phyloP scores from a whole-genome alignment of 495 filamentous ascomycete genomes.

The Aspergillus egyptiacus region DNA sequence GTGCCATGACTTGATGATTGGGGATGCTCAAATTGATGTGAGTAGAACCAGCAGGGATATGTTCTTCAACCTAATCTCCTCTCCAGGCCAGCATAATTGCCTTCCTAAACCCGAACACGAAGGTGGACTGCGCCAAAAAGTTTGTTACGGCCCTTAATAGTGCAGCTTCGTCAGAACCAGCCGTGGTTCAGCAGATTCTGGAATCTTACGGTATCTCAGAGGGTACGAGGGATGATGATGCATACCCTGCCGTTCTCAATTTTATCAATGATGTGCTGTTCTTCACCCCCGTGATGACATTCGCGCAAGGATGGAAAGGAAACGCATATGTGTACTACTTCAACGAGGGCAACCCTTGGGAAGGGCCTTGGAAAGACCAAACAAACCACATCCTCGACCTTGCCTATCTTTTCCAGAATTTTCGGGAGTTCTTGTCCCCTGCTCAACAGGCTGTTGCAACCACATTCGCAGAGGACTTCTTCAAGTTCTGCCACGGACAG shows the following conservation, averaged over 20 bases:
- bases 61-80: background rate
- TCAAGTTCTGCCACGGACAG: constrained; percentile 39
- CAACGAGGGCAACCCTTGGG: constrained; percentile 45
- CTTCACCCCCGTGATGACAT: constrained; percentile 30
- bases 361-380: constrained; percentile 37
- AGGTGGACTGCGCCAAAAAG: constrained; percentile 25
- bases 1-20: constrained; percentile 40
- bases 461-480: constrained; percentile 38
- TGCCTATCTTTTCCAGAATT: constrained; percentile 45
- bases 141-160: constrained; percentile 25
- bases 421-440: constrained; percentile 28
- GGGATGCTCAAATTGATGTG: constrained; percentile 39
- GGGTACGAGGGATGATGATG: constrained; percentile 27
- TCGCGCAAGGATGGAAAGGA: constrained; percentile 27
- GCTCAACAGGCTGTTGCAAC: constrained; percentile 25
- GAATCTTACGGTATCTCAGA: constrained; percentile 24
- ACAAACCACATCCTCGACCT: constrained; percentile 42
- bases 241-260: constrained; percentile 27
- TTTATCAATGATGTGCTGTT: constrained; percentile 37
- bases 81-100: constrained; percentile 28
- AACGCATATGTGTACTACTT: constrained; percentile 44
- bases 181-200: constrained; percentile 23
- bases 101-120: constrained; percentile 21
- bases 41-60: background rate
- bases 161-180: constrained; percentile 16